Evolutionary conservation across 495 filamentous ascomycete species (phyloP), one percentile per base, ranked within the genome.

Genomic region (Penicillium chermesinum): DNA sequence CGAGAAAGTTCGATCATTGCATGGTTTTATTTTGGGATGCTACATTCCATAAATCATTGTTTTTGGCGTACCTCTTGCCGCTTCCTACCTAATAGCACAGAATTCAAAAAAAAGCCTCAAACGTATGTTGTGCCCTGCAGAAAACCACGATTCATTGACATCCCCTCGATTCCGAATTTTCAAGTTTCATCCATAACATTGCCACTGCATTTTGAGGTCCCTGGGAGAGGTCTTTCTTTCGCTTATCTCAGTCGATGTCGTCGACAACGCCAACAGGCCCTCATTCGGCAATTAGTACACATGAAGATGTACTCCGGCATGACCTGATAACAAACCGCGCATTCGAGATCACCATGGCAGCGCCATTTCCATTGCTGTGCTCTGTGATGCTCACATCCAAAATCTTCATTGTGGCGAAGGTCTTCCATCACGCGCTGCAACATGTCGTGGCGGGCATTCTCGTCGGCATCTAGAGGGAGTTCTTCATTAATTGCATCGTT

Each of bases 361-460:
- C 49, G 49, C 37, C 33, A 56, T 27, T 13, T 38, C 53, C 49
- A 59, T 49, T 59, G 57, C 1, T 38, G 33, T 7, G 14, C 30
- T 7, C 38, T 25, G 13, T 48, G 39, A 17, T 60, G 40, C n/a
- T 57, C 19, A 30, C 54, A 60, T 2, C 46, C 49, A 7, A 40
- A 20, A 2, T 49, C 48, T 33, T 54, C 50, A 15, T 57, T 49
- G 0, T 38, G 33, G 4, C 16, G 43, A 2, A 53, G 35, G 7
- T 16, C 21, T 1, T 53, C 37, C 1, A 57, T 27, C 9, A 48
- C 34, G 2, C 20, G 39, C 37, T 57, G 16, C 5, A 57, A 44
- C 0, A 25, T 35, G n/a, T 34, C 14, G n/a, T 22, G 17, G 14
- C 38, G 38, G 2, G 1, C 38, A 7, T 7, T 2, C 18, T 4